phyloP scores from a whole-genome alignment of 2,329 filamentous ascomycete species.

The Diaporthe aspalathi region DNA sequence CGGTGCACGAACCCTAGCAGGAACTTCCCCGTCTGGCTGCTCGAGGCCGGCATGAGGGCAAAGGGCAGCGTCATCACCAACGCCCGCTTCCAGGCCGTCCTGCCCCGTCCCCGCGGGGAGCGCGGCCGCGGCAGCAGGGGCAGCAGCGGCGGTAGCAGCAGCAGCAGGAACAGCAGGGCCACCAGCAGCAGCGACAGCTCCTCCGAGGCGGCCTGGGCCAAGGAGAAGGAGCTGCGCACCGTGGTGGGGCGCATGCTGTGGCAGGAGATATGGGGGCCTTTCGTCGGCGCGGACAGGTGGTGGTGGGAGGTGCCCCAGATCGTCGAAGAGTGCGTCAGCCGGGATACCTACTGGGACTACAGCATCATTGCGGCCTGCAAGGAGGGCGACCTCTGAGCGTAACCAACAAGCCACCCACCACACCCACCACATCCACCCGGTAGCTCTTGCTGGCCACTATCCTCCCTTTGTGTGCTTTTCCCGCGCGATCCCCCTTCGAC shows the following conservation, averaged over 20 bases:
- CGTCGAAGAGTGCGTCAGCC: conserved; percentile 64
- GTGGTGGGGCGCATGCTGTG: conserved; percentile 68
- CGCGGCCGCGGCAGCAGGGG: background rate
- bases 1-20: conserved; percentile 70
- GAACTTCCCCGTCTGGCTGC: conserved; percentile 69
- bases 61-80: conserved; percentile 60
- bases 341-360: conserved; percentile 70
- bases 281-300: conserved; percentile 62
- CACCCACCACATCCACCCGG: too few species aligned
- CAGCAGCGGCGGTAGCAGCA: conserved; percentile 43
- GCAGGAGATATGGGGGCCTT: conserved; percentile 69
- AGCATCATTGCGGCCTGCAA: conserved; percentile 67
- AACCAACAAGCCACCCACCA: too few species aligned
- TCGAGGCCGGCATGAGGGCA: conserved; percentile 63
- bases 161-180: conserved; percentile 43
- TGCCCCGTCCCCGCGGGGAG: conserved; percentile 4
- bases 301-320: conserved; percentile 72
- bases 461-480: background rate
- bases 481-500: background rate
- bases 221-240: conserved; percentile 54
- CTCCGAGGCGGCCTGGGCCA: conserved; percentile 36
- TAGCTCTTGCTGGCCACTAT: too few species aligned
- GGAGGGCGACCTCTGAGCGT: conserved; percentile 43
- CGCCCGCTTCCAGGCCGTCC: conserved; percentile 61
- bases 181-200: conserved; percentile 39